These are phyloP conservation scores for Ceratobasidium theobromae DNA, from an alignment of 1,284 basidiomycete species.

Conservation along the genomic window DNA sequence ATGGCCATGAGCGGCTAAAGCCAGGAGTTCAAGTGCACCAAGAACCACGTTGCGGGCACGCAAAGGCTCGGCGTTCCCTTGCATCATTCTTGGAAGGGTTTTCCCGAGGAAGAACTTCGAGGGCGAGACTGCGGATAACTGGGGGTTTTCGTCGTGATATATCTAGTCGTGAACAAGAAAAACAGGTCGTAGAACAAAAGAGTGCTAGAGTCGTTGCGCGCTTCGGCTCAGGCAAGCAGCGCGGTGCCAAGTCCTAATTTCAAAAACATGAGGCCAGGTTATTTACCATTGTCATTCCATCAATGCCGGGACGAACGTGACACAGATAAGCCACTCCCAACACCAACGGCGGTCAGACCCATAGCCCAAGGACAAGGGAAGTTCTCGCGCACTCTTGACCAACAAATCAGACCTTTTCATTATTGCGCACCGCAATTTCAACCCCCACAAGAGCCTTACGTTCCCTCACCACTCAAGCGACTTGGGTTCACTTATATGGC, in stretches of 20 bases:
- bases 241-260: conserved; percentile 18
- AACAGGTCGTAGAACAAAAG: not conserved
- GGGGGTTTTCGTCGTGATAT: not conserved
- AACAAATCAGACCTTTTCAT: conserved; percentile 9
- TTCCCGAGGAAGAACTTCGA: not conserved
- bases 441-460: no score
- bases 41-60: conserved; percentile 31
- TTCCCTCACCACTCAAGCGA: no score
- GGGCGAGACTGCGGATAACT: not conserved
- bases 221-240: not conserved
- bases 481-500: no score
- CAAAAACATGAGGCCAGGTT: conserved; percentile 2
- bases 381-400: not conserved
- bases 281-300: not conserved
- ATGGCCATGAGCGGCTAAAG: conserved; percentile 11
- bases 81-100: conserved; percentile 8
- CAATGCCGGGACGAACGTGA: not conserved
- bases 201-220: not conserved
- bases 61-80: conserved; percentile 25
- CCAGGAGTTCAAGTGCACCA: not conserved
- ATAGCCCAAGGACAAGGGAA: not conserved
- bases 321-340: no score
- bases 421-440: not conserved
- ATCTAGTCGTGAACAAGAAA: not conserved
- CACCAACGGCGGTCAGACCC: no score